Evolutionary conservation across 805 yeast species (phyloP).

Genomic region (Ogataea minuta): DNA sequence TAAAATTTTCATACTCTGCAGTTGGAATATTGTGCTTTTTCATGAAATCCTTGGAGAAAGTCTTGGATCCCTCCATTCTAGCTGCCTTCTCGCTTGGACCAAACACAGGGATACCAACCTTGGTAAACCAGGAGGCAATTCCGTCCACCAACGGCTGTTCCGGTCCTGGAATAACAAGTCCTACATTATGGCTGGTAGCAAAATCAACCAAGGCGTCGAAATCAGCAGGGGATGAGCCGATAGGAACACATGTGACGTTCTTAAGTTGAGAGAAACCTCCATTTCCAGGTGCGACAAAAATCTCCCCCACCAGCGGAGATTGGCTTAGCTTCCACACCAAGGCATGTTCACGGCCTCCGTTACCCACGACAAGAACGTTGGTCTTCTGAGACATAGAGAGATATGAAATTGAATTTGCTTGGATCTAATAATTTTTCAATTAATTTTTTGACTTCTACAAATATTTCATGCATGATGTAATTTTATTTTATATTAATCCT

Average conservation of each 20-base stretch:
- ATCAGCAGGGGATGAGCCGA: slow-evolving; percentile 63
- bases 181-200: slow-evolving; percentile 64
- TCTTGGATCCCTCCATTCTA: slow-evolving; percentile 93
- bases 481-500: background rate
- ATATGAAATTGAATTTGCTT: background rate
- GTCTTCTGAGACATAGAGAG: slow-evolving; percentile 20
- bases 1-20: slow-evolving; percentile 84
- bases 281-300: slow-evolving; percentile 95
- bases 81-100: slow-evolving; percentile 96
- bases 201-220: slow-evolving; percentile 70
- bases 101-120: slow-evolving; percentile 90
- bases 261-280: slow-evolving; percentile 74
- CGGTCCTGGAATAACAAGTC: slow-evolving; percentile 94
- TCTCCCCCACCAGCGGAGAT: slow-evolving; percentile 64
- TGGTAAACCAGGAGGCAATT: slow-evolving; percentile 64
- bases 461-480: background rate
- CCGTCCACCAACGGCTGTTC: slow-evolving; percentile 98
- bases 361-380: slow-evolving; percentile 84
- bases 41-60: slow-evolving; percentile 93
- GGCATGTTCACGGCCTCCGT: slow-evolving; percentile 99
- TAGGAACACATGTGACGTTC: slow-evolving; percentile 68
- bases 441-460: slow-evolving; percentile 8
- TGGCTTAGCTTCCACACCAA: slow-evolving; percentile 87
- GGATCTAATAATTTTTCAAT: slow-evolving; percentile 1
- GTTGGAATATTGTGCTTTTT: slow-evolving; percentile 89